Base-by-base conservation (phyloP, 352 stramenopile genomes). In the Nothophytophthora sp. region DNA sequence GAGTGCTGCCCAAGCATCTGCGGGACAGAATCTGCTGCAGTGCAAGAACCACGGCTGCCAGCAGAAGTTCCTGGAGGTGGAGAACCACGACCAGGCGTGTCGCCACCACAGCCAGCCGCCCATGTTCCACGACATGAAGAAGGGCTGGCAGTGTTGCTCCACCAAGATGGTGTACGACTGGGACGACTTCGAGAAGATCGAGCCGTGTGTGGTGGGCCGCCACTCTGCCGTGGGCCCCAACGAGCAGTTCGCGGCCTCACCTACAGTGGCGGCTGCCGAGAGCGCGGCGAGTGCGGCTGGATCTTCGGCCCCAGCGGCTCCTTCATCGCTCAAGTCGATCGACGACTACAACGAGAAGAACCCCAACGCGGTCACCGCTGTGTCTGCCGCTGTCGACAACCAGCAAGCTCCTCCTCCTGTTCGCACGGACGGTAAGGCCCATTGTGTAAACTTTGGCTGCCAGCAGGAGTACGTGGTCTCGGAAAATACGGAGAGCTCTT, bases 111-210 rank as follows among this genome's bases (percentile, higher is more conserved):
- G 59, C 20, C 60, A 83, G 51, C 86, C 88, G 28, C 88, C 88
- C 39, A 75, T 88, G 12, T 96, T 96, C 67, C 88, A 96, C 61
- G 88, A 96, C 57, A 87, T 82, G 45, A 96, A 95, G 69, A 96
- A 96, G 50, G 84, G 88, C 62, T 96, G 88, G 88, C 77, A 83
- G 36, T 96, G 88, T 70, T 96, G 88, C 70, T 85, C 82, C 50
- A 78, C 69, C 52, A 92, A 87, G 60, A 94, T 95, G 81, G 84
- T 97, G 12, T 98, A 98, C 70, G 92, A 98, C 75, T 98, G 92
- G 90, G 92, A 98, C 63, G 86, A 96, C 64, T 98, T 98, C 64
- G 82, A 97, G 63, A 89, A 89, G 60, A 94, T 93, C 52, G 67
- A 86, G 54, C 63, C 76, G 36, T 95, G 81, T 43, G 61, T 81